Evolutionary conservation across 352 stramenopile genomes (phyloP), one percentile per base, ranked within the genome.

Genomic region (Phytophthora crassamura): DNA sequence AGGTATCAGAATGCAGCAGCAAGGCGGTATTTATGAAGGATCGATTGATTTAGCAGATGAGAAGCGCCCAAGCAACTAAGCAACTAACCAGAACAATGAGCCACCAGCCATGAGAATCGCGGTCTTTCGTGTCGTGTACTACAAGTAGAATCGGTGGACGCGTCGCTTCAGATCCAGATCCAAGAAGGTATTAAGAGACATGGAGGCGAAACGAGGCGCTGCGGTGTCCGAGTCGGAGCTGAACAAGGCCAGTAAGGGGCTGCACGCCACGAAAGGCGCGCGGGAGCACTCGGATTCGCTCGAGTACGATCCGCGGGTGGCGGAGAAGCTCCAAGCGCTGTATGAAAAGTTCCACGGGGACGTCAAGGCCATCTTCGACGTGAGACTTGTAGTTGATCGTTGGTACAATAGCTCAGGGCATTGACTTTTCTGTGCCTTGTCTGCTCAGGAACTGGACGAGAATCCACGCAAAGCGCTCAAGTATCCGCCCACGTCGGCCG

Each of bases 401-500:
- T 46, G 32, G 42, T 28, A 28, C 4, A 15, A 11, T 4, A 20
- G 34, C 28, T 11, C 14, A 38, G 43, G 7, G 7, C 25, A 30
- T 30, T 30, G 7, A 18, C 40, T 33, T 16, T 52, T 4, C 11
- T 64, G 4, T 15, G 28, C 32, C 50, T 32, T 28, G 20, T n/a
- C 22, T 39, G 11, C 11, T 30, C 28, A 90, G 74, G 83, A 91
- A 40, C 75, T 94, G 12, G 75, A 92, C 38, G 86, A 94, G 60
- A 91, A 78, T 28, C 86, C 86, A 11, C 80, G 82, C 34, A 94
- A 94, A 60, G 86, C 81, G 39, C 68, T 94, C 34, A 94, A 94
- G 61, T 67, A 94, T 54, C 82, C 82, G 15, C 86, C 86, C 14
- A 54, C 62, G 3, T 82, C 75, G 12, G 80, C 84, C 7, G 62